These are phyloP conservation scores for Claviceps monticola DNA, from an alignment of 2,329 filamentous ascomycete genomes.

Conservation along the genomic window DNA sequence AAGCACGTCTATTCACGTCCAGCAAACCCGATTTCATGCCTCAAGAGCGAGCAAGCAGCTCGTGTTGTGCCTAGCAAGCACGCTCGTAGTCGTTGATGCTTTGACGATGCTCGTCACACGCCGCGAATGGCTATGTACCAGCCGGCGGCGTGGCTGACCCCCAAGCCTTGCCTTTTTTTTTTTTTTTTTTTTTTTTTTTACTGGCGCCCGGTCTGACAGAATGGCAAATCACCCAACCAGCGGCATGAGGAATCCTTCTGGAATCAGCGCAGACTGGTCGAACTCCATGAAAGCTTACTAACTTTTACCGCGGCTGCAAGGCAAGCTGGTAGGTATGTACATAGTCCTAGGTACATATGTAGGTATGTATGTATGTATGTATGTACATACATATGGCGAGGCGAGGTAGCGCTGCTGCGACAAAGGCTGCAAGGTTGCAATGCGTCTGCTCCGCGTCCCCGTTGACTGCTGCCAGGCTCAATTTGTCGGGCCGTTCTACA, in stretches of 20 bases:
- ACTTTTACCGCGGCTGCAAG: background rate
- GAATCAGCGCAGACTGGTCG: background rate
- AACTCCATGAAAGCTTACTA: background rate
- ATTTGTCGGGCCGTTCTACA: background rate
- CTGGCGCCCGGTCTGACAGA: background rate
- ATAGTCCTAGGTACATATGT: no score
- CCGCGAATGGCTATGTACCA: background rate
- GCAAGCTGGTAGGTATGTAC: background rate
- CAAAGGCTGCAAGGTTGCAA: no score
- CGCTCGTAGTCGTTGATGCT: background rate
- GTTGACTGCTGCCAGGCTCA: background rate
- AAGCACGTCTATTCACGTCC: background rate
- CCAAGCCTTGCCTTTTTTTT: constrained; percentile 3
- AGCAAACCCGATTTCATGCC: background rate
- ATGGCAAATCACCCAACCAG: constrained; percentile 3
- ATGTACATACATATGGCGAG: background rate
- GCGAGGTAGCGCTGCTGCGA: background rate
- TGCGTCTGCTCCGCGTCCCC: no score
- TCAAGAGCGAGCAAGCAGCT: background rate
- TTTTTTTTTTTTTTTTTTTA: no score
- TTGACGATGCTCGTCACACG: background rate
- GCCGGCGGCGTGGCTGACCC: background rate
- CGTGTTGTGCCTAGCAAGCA: no score
- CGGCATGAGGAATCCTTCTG: constrained; percentile 6
- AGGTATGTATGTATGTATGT: background rate